phyloP scores from a whole-genome alignment of 2,329 filamentous ascomycete genomes.

The Colletotrichum cordylinicola region DNA sequence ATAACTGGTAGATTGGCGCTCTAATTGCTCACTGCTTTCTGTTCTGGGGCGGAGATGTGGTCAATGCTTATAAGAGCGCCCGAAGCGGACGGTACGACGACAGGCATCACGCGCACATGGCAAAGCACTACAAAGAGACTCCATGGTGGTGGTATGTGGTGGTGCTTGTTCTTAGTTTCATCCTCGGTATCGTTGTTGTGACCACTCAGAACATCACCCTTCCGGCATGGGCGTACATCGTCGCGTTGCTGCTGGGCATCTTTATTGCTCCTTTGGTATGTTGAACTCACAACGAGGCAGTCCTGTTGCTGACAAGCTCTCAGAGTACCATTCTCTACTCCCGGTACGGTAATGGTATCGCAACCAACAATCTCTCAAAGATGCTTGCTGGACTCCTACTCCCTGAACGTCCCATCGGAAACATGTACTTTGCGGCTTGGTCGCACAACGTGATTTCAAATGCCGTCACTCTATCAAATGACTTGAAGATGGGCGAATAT shows the following conservation, averaged over 20 bases:
- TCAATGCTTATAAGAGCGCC: conserved; percentile 51
- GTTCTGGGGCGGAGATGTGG: conserved; percentile 62
- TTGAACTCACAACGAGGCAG: neutral
- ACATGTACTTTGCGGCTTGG: conserved; percentile 65
- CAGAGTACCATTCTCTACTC: conserved; percentile 58
- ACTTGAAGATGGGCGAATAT: conserved; percentile 66
- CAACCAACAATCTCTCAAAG: conserved; percentile 64
- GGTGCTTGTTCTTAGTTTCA: conserved; percentile 47
- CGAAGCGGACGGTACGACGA: conserved; percentile 49
- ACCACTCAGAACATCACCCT: conserved; percentile 51
- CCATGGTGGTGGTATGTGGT: conserved; percentile 53
- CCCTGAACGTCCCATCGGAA: conserved; percentile 56
- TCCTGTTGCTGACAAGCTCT: conserved; percentile 1
- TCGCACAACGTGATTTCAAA: conserved; percentile 62
- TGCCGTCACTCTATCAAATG: conserved; percentile 53
- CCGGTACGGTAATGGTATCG: conserved; percentile 61
- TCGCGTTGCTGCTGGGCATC: conserved; percentile 47
- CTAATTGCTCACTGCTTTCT: conserved; percentile 56
- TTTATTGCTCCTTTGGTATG: conserved; percentile 57
- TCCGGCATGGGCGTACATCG: conserved; percentile 52
- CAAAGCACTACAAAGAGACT: conserved; percentile 56
- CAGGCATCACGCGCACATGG: conserved; percentile 58
- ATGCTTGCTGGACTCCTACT: conserved; percentile 59
- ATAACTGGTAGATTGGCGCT: conserved; percentile 54
- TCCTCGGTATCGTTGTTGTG: conserved; percentile 52